These are phyloP conservation scores for Starmera pachycereana DNA, from an alignment of 805 yeast genomes.

Conservation along the genomic window DNA sequence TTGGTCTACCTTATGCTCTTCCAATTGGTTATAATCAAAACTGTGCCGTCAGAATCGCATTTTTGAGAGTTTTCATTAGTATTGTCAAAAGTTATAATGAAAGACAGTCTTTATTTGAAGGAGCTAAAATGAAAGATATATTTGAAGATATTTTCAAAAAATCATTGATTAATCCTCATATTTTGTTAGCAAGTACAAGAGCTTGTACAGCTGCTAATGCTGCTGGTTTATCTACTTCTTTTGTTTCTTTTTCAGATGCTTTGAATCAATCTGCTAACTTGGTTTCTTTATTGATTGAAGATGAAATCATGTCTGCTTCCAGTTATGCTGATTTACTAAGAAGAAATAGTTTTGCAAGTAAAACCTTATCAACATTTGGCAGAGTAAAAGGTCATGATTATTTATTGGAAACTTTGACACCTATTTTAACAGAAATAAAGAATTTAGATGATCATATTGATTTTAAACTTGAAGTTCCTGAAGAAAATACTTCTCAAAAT, in stretches of 20 bases:
- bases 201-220: slow-evolving; percentile 62
- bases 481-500: slow-evolving; percentile 29
- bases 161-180: slow-evolving; percentile 27
- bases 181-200: slow-evolving; percentile 43
- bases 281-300: slow-evolving; percentile 43
- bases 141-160: slow-evolving; percentile 19
- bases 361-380: slow-evolving; percentile 63
- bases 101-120: slow-evolving; percentile 14
- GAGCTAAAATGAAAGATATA: slow-evolving; percentile 17
- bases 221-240: slow-evolving; percentile 57
- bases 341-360: slow-evolving; percentile 74
- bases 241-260: slow-evolving; percentile 43
- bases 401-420: slow-evolving; percentile 39
- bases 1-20: slow-evolving; percentile 65
- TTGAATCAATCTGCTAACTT: slow-evolving; percentile 33
- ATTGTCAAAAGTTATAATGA: slow-evolving; percentile 34
- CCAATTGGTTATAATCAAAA: slow-evolving; percentile 73
- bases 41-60: slow-evolving; percentile 54
- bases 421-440: slow-evolving; percentile 44
- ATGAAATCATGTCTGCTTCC: slow-evolving; percentile 51
- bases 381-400: slow-evolving; percentile 56
- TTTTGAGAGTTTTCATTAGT: slow-evolving; percentile 67
- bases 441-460: slow-evolving; percentile 49
- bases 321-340: slow-evolving; percentile 67
- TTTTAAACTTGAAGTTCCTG: slow-evolving; percentile 35